Conservation (phyloP, 495 filamentous ascomycete species). For the Tuber calosporum region DNA sequence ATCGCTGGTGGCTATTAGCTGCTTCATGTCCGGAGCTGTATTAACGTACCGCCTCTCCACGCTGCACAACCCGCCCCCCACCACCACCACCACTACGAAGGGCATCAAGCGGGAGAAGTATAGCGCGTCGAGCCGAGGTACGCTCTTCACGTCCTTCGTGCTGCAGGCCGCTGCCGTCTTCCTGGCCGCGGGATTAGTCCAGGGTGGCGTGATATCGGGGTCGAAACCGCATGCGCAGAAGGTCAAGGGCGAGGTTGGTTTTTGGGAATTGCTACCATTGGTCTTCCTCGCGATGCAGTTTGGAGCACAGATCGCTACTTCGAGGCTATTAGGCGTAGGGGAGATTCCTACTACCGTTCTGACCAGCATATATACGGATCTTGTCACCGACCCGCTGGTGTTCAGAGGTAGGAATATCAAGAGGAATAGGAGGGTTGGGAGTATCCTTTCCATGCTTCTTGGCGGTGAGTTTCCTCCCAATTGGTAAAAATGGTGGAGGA, state of each 20-base stretch:
- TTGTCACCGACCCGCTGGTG: slow-evolving; percentile 56
- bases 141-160: neutral
- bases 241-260: slow-evolving; percentile 29
- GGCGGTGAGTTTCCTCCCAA: slow-evolving; percentile 45
- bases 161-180: slow-evolving; percentile 3
- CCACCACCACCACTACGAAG: neutral
- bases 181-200: neutral
- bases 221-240: neutral
- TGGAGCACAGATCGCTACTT: slow-evolving; percentile 61
- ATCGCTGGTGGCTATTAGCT: slow-evolving; percentile 53
- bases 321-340: slow-evolving; percentile 55
- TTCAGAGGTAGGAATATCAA: slow-evolving; percentile 52
- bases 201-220: neutral
- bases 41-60: slow-evolving; percentile 19
- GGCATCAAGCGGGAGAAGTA: neutral
- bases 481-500: neutral
- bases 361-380: slow-evolving; percentile 63
- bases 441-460: slow-evolving; percentile 52
- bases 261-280: slow-evolving; percentile 50
- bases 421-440: slow-evolving; percentile 56
- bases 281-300: slow-evolving; percentile 64
- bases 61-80: neutral
- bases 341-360: slow-evolving; percentile 69
- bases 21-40: slow-evolving; percentile 54
- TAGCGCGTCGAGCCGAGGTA: neutral